A percentile compares a stretch with the other conserved stretches of the same genome.
These are phyloP conservation scores for Harringtonia aguacate DNA, from an alignment of 2,329 filamentous ascomycete genomes.

Conservation along the genomic window DNA sequence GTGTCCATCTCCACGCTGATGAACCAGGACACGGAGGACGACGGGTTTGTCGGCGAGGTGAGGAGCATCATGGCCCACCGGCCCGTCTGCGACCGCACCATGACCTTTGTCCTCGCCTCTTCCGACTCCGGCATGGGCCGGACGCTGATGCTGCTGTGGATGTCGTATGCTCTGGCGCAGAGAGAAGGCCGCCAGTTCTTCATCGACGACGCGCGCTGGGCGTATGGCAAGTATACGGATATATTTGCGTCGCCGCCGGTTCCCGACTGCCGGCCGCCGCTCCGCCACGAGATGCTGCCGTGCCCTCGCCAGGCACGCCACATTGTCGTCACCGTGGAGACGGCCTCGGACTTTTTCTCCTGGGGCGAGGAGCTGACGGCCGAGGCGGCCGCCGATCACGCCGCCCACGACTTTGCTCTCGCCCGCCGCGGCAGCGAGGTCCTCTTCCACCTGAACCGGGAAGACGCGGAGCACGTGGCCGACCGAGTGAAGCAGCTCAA, in stretches of 20 bases:
- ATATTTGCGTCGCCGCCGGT: constrained; percentile 60
- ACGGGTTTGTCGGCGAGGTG: constrained; percentile 35
- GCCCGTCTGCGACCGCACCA: constrained; percentile 54
- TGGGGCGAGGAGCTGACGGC: constrained; percentile 28
- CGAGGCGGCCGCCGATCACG: constrained; percentile 40
- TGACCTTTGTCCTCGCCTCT: constrained; percentile 71
- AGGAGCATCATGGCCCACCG: constrained; percentile 28
- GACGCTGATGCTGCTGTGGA: constrained; percentile 71
- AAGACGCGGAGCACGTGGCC: constrained; percentile 55
- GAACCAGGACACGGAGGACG: constrained; percentile 16
- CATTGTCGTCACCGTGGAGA: constrained; percentile 62
- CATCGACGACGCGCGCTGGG: constrained; percentile 74
- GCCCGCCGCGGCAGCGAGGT: constrained; percentile 60
- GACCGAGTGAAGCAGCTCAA: constrained; percentile 47
- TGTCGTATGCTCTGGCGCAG: constrained; percentile 68
- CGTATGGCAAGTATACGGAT: constrained; percentile 63
- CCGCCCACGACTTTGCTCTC: constrained; percentile 49
- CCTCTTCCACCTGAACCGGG: constrained; percentile 57
- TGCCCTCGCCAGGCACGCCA: constrained; percentile 70
- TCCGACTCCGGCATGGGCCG: constrained; percentile 67
- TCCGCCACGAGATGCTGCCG: constrained; percentile 65
- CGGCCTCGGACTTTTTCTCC: constrained; percentile 53
- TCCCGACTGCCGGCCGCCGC: constrained; percentile 58
- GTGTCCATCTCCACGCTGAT: constrained; percentile 25
- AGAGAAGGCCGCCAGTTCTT: constrained; percentile 70